Percentiles rank a stretch among this genome's conserved stretches.
phyloP scores from a whole-genome alignment of 2,329 filamentous ascomycete species.

The Elsinoe batatas region DNA sequence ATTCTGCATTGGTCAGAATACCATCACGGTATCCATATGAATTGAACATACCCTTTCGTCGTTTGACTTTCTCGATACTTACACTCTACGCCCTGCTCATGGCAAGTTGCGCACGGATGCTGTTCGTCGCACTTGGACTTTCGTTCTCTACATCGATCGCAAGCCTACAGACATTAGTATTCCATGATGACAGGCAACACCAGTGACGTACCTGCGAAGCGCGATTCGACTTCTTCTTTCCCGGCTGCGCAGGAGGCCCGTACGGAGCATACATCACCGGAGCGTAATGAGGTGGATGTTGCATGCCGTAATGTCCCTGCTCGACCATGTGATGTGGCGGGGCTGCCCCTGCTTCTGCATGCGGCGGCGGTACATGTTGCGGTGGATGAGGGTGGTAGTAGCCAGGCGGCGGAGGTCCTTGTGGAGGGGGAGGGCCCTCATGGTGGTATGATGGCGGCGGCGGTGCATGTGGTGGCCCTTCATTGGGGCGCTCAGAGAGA shows the following conservation, averaged over 20 bases:
- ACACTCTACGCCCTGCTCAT: constrained; percentile 73
- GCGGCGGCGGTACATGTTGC: constrained; percentile 17
- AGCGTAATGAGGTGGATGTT: constrained; percentile 14
- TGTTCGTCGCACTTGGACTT: constrained; percentile 91
- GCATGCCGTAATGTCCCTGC: constrained; percentile 19
- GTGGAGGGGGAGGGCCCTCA: constrained; percentile 18
- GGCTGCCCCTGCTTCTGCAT: constrained; percentile 20
- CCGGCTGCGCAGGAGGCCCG: constrained; percentile 21
- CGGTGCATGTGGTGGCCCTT: constrained; percentile 5
- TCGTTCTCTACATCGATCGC: constrained; percentile 75
- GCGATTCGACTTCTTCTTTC: constrained; percentile 28
- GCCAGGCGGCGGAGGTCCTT: not conserved
- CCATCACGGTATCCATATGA: constrained; percentile 35
- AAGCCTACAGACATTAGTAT: constrained; percentile 51
- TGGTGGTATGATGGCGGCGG: constrained; percentile 16
- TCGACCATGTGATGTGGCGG: constrained; percentile 24
- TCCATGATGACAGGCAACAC: constrained; percentile 8
- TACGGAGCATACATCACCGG: constrained; percentile 13
- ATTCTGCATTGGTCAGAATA: constrained; percentile 28
- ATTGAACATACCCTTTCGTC: constrained; percentile 48
- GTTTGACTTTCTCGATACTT: constrained; percentile 85
- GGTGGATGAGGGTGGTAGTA: constrained; percentile 9
- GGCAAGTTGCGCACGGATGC: constrained; percentile 73
- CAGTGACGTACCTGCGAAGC: constrained; percentile 24
- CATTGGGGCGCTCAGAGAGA: constrained; percentile 11